Base-by-base conservation (phyloP, 352 stramenopile species). In the Vaucheria bursata region DNA sequence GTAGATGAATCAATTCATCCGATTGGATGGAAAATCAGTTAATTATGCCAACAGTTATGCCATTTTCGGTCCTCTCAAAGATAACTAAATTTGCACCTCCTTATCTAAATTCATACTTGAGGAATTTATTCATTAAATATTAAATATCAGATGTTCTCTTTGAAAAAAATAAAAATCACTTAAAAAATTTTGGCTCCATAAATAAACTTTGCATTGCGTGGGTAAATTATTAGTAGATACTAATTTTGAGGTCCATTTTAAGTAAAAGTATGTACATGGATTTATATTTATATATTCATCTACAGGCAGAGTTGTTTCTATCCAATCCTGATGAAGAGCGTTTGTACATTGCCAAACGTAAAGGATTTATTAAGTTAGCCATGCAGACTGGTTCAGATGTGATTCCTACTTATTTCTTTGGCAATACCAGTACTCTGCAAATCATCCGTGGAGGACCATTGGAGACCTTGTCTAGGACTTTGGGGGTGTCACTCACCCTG, bases 381-480 rank as follows among this genome's bases (percentile, higher is more conserved):
- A 82, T 82, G 77, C 40, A 45, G 18, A 82, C 77, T 33, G 77
- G 77, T 1, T 73, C 39, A 34, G 77, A 82, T 50, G 77, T 82
- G 5, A 73, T 82, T 12, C 77, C 77, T 1, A 69, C 71, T 36
- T 82, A 82, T 59, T 82, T 79, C 40, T 82, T 82, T 66, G 77
- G 77, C 7, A 82, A 82, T 39, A 82, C 77, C 18, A 80, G 35
- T 6, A 67, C 35, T 32, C 64, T 82, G 1, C 70, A 78, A 73
- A 71, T 82, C 32, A 25, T 38, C 6, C 69, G 45, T 8, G 59
- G 59, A 8, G 4, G 59, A 18, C 4, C 77, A 31, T 34, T 81
- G 40, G 78, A 39, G 33, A 71, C 32, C 8, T 33, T 81, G 3
- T 73, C 40, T 45, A 71, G 76, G 53, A 81, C 74, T 65, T 37